Conservation (phyloP, 306 rosid genomes). For the Dalbergia cochinchinensis region DNA sequence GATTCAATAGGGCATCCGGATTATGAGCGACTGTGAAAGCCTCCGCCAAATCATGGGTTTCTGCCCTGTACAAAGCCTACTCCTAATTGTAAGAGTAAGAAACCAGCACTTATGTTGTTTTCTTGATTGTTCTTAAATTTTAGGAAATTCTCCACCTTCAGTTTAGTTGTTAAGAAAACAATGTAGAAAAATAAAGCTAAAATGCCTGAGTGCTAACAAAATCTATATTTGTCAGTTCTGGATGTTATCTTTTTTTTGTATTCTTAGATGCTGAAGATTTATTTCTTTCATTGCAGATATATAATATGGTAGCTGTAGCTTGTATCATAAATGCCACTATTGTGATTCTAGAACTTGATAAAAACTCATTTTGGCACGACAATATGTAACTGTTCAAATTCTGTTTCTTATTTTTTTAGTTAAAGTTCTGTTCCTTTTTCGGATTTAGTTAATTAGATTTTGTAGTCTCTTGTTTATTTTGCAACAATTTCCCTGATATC, state of each 20-base stretch:
- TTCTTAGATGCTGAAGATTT: slow-evolving; percentile 41
- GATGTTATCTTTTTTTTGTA: slow-evolving; percentile 13
- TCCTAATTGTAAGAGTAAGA: slow-evolving; percentile 73
- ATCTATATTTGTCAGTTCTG: slow-evolving; percentile 8
- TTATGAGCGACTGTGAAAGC: slow-evolving; percentile 85
- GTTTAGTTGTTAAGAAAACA: slow-evolving; percentile 20
- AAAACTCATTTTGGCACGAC: slow-evolving; percentile 88
- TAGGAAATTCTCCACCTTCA: slow-evolving; percentile 9
- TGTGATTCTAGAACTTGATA: slow-evolving; percentile 92
- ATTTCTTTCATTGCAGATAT: slow-evolving; percentile 70
- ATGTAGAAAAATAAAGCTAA: not conserved
- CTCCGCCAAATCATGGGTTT: slow-evolving; percentile 71
- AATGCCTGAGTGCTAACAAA: not conserved
- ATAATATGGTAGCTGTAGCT: slow-evolving; percentile 98
- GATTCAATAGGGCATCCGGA: slow-evolving; percentile 53
- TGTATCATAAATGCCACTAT: slow-evolving; percentile 92
- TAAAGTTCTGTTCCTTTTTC: no score
- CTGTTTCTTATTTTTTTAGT: no score
- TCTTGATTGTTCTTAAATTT: slow-evolving; percentile 26
- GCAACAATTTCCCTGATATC: no score
- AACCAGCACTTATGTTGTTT: slow-evolving; percentile 27
- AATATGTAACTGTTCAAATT: slow-evolving; percentile 62
- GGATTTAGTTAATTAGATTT: no score
- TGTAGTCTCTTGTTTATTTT: no score
- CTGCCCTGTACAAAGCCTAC: slow-evolving; percentile 76